Conservation (phyloP, 148 eudicot genomes). For the Amaranthus hypochondriacus region DNA sequence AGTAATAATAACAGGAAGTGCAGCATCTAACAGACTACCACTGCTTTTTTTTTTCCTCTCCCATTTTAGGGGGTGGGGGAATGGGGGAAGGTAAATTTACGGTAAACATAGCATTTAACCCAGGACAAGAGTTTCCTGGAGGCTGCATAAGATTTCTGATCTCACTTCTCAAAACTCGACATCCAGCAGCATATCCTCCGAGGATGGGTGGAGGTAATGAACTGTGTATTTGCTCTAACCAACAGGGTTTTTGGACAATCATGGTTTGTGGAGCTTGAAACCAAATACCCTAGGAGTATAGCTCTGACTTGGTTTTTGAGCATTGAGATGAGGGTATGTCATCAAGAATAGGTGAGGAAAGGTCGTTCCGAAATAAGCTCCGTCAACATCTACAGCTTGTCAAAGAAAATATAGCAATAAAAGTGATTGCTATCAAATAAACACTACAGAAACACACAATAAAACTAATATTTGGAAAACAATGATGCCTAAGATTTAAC, state of each 20-base stretch:
- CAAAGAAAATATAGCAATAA: constrained; percentile 23
- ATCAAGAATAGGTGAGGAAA: constrained; percentile 64
- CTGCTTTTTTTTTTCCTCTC: constrained; percentile 3
- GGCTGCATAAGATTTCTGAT: constrained; percentile 15
- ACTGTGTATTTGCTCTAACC: constrained; percentile 2
- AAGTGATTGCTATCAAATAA: not conserved
- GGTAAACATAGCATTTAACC: constrained; percentile 26
- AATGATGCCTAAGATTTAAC: not conserved
- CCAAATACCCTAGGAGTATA: constrained; percentile 66
- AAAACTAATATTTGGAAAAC: not conserved
- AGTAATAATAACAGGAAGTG: constrained; percentile 22
- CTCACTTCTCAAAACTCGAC: constrained; percentile 9
- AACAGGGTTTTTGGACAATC: constrained; percentile 15
- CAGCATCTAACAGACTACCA: constrained; percentile 6
- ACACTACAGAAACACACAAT: not conserved
- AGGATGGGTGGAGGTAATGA: constrained; percentile 10
- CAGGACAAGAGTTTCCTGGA: constrained; percentile 16
- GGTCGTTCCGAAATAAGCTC: constrained; percentile 67
- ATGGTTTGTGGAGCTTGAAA: constrained; percentile 68
- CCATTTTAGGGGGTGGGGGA: too few relatives aligned
- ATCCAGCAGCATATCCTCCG: constrained; percentile 1
- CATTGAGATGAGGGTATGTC: constrained; percentile 69
- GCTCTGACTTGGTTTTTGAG: constrained; percentile 51
- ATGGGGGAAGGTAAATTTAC: constrained; percentile 17
- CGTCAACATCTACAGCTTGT: constrained; percentile 52